Evolutionary conservation across 2,329 filamentous ascomycete genomes (phyloP).

Genomic region (Claviceps citrina): DNA sequence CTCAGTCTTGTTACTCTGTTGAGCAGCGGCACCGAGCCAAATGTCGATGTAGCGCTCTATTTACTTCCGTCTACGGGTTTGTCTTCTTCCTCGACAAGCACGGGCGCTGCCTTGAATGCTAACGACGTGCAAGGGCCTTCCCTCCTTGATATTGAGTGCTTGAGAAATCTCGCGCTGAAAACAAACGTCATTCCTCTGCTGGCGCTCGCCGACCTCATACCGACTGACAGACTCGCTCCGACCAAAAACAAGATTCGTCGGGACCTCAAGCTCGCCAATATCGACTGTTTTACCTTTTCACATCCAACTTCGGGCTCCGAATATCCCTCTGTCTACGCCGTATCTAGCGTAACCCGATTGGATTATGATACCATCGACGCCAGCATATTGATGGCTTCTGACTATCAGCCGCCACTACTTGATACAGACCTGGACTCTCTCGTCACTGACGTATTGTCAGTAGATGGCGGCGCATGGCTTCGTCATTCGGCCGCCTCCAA

Average conservation of each 20-base stretch:
- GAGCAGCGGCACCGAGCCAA: conserved; percentile 65
- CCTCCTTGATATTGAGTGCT: conserved; percentile 48
- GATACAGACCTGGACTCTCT: conserved; percentile 57
- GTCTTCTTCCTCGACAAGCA: neutral
- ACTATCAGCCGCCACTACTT: conserved; percentile 70
- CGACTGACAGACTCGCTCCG: conserved; percentile 36
- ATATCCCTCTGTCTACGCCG: conserved; percentile 45
- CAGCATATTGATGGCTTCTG: conserved; percentile 79
- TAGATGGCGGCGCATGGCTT: conserved; percentile 64
- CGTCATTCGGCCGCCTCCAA: conserved; percentile 74
- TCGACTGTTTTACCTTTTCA: conserved; percentile 54
- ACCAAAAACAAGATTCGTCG: conserved; percentile 45
- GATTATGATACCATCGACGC: conserved; percentile 83
- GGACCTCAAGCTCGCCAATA: conserved; percentile 39
- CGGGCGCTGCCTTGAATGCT: neutral
- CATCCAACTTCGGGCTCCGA: conserved; percentile 14
- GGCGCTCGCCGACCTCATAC: conserved; percentile 57
- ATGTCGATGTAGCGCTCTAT: conserved; percentile 78
- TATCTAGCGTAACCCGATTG: conserved; percentile 57
- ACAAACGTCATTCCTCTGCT: conserved; percentile 80
- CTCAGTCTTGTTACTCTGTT: conserved; percentile 62
- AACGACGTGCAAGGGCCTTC: conserved; percentile 17
- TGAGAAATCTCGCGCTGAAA: conserved; percentile 51
- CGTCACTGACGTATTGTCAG: conserved; percentile 61
- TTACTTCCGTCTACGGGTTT: conserved; percentile 54